Percentiles rank a stretch among this genome's conserved stretches.
These are phyloP conservation scores for Aspergillus tamarii DNA, from an alignment of 2,329 filamentous ascomycete species.

Conservation along the genomic window DNA sequence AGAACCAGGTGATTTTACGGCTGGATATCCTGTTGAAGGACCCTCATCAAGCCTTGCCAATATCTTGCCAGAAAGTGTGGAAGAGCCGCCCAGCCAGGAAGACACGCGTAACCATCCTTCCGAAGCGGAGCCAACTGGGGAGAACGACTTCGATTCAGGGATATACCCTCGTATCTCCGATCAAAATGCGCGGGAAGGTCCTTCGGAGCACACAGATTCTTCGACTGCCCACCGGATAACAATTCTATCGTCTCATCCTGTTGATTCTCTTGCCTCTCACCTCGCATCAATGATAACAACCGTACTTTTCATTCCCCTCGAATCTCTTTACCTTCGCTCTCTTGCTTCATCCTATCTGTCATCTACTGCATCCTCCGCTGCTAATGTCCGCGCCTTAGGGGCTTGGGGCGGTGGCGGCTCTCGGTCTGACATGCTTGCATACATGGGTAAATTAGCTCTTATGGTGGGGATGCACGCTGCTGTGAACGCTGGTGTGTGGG, in stretches of 20 bases:
- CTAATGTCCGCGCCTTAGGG: conserved; percentile 35
- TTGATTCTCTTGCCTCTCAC: conserved; percentile 47
- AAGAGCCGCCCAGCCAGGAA: conserved; percentile 33
- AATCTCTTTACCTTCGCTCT: conserved; percentile 45
- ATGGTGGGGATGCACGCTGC: conserved; percentile 42
- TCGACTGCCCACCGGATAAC: conserved; percentile 43
- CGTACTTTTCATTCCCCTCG: conserved; percentile 44
- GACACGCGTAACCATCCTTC: conserved; percentile 20
- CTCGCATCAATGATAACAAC: conserved; percentile 42
- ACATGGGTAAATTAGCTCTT: conserved; percentile 40
- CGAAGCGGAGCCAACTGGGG: conserved; percentile 16
- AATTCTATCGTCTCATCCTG: conserved; percentile 46
- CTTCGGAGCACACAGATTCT: conserved; percentile 9
- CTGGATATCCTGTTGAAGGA: conserved; percentile 16
- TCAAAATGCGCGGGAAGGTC: conserved; percentile 21
- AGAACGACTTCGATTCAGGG: conserved; percentile 19
- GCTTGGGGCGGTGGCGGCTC: conserved; percentile 41
- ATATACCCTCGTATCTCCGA: conserved; percentile 23
- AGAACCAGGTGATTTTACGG: conserved; percentile 12
- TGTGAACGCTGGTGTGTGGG: conserved; percentile 42
- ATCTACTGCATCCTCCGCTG: conserved; percentile 27
- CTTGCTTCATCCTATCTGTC: conserved; percentile 42
- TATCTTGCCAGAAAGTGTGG: conserved; percentile 35
- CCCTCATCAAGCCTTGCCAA: conserved; percentile 21
- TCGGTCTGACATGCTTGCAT: conserved; percentile 34